Conservation (phyloP, 108 stramenopile genomes). For the Conticribra guillardii region DNA sequence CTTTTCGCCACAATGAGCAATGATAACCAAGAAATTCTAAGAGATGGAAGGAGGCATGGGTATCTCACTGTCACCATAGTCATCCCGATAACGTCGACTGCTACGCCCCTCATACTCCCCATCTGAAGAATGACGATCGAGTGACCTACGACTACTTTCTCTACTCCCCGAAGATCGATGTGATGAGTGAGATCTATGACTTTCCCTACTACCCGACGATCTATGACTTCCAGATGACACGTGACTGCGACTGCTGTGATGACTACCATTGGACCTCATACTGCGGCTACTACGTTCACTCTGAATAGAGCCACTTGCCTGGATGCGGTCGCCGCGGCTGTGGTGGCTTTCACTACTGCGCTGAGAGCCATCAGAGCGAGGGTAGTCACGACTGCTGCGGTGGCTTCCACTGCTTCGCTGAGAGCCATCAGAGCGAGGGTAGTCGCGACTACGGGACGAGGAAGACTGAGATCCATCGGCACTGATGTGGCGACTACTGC, state of each 20-base stretch:
- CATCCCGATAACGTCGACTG: slow-evolving; percentile 20
- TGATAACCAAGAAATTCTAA: background rate
- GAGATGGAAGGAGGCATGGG: slow-evolving; percentile 36
- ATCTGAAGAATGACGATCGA: background rate
- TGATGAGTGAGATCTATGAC: background rate
- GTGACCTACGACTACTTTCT: background rate
- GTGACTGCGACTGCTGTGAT: slow-evolving; percentile 17
- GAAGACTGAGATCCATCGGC: background rate
- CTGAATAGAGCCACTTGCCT: slow-evolving; percentile 14
- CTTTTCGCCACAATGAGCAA: background rate
- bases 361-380: background rate
- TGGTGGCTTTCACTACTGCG: background rate
- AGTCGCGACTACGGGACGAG: background rate
- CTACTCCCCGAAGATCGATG: slow-evolving; percentile 10
- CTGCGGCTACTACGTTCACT: slow-evolving; percentile 28
- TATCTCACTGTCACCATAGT: slow-evolving; percentile 25
- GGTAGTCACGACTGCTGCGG: slow-evolving; percentile 3
- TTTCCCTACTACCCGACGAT: background rate
- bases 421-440: background rate
- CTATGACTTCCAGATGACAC: slow-evolving; percentile 7
- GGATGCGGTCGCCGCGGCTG: background rate
- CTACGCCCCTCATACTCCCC: background rate
- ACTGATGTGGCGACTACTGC: slow-evolving; percentile 1
- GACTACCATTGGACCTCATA: slow-evolving; percentile 17
- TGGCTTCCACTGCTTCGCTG: background rate